These are phyloP conservation scores for Bromus sterilis DNA, from an alignment of 176 grass and related monocot species.

Conservation along the genomic window DNA sequence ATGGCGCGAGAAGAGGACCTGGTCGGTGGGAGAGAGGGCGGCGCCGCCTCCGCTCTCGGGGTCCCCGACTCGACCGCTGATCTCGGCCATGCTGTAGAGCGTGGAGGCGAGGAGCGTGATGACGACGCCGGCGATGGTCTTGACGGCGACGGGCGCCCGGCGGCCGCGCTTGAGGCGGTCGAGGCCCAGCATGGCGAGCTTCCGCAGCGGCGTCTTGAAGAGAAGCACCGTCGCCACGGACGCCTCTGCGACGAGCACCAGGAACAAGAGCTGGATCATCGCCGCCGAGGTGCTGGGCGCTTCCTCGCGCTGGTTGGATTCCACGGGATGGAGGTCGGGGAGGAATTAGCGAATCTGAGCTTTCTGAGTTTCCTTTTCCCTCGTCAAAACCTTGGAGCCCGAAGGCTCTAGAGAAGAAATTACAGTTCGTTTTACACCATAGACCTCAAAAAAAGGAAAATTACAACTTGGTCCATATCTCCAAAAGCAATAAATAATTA, in stretches of 20 bases:
- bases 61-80: conserved; percentile 41
- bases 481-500: too few relatives aligned
- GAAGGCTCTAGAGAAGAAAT: too few relatives aligned
- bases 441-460: too few relatives aligned
- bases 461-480: too few relatives aligned
- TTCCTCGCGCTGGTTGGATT: background rate
- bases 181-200: conserved; percentile 44
- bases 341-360: background rate
- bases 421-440: too few relatives aligned
- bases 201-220: conserved; percentile 83
- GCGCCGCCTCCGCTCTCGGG: conserved; percentile 18
- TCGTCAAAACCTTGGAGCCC: too few relatives aligned
- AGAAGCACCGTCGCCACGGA: conserved; percentile 45
- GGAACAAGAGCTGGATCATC: conserved; percentile 88
- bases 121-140: conserved; percentile 71
- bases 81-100: conserved; percentile 67
- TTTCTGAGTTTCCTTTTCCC: too few relatives aligned
- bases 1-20: conserved; percentile 79
- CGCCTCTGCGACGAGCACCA: conserved; percentile 58
- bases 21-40: conserved; percentile 70
- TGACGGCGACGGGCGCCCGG: conserved; percentile 53
- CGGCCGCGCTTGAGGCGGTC: conserved; percentile 85
- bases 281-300: background rate
- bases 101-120: conserved; percentile 49
- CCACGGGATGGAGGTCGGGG: background rate